Base-by-base conservation (phyloP, 2,329 filamentous ascomycete species). In the Trichoderma afroharzianum region DNA sequence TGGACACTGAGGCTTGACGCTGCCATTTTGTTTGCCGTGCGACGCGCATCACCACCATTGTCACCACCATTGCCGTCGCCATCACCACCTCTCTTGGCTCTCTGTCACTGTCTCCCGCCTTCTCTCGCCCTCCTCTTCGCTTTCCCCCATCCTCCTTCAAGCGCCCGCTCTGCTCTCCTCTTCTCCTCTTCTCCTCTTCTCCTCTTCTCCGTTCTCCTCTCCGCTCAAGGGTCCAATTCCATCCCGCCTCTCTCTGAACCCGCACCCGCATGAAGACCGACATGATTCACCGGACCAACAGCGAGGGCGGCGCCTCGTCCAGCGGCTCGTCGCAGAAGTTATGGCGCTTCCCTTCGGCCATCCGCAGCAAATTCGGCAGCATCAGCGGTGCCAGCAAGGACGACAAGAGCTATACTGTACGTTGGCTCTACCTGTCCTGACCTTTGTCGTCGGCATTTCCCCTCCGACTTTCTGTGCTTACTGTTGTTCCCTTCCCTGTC, bases 221-320 rank as follows among this genome's bases (percentile, higher is more conserved):
- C 63, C 9, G 8, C n/a, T 33, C 55, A 11, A 15, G 8, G 33
- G 11, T 28, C 59, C n/a, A 43, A 43, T 43, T 43, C 33, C 14
- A 39, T 18, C 43, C 4, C 26, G 36, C n/a, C 36, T n/a, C 24
- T 47, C 9, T 11, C 14, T 53, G 47, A 53, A 24, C 43, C 3
- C 21, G 14, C 59, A 18, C 47, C 47, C 47, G 21, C 6, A 30
- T 67, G 30, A 67, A 57, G 61, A 61, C 26, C 68, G 68, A 74
- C 58, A 78, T 78, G 77, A 78, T 80, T 66, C 76, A 79, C n/a
- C 78, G 78, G 71, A 77, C 75, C 61, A 75, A 75, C 6, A 78
- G 77, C 71, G 79, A 80, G 47, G 77, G 74, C 47, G 75, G 70
- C 43, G 71, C 74, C 14, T 74, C 73, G 57, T 58, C 67, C 50